Evolutionary conservation across 2,329 filamentous ascomycete species (phyloP).

Genomic region (Ophiostoma australiae): DNA sequence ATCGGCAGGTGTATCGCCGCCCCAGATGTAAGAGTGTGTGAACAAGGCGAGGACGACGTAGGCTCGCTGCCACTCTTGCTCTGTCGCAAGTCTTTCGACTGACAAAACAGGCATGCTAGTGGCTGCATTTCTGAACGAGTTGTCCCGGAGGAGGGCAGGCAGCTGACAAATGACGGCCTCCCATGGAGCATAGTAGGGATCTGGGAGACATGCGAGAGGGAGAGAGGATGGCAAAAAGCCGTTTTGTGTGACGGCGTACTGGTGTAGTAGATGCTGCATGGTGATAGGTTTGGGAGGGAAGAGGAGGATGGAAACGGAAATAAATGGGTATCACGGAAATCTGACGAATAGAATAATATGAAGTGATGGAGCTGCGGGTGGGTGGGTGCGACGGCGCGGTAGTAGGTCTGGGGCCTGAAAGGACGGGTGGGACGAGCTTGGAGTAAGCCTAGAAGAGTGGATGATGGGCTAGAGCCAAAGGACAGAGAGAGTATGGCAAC

Average conservation of each 20-base stretch:
- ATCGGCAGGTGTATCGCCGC: conserved; percentile 67
- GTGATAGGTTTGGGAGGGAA: neutral
- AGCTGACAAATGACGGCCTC: conserved; percentile 65
- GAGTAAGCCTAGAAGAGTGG: neutral
- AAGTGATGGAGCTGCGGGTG: neutral
- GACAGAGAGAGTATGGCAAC: neutral
- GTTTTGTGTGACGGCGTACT: conserved; percentile 37
- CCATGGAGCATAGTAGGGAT: conserved; percentile 75
- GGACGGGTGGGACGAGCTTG: neutral
- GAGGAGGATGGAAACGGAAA: neutral
- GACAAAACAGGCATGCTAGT: conserved; percentile 65
- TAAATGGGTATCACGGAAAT: neutral
- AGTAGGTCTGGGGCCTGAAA: neutral
- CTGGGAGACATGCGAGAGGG: conserved; percentile 61
- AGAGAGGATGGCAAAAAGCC: conserved; percentile 71
- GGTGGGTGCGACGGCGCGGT: neutral
- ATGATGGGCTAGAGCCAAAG: neutral
- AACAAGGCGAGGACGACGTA: conserved; percentile 76
- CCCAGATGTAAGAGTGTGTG: conserved; percentile 86
- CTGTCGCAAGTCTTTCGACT: conserved; percentile 56
- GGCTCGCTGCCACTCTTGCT: conserved; percentile 74
- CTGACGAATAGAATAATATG: conserved; percentile 14
- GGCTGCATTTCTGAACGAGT: conserved; percentile 58
- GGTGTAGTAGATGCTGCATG: conserved; percentile 17
- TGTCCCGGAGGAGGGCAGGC: conserved; percentile 60